Conservation (phyloP, 2,329 filamentous ascomycete genomes). For the Xylariaceae sp. region DNA sequence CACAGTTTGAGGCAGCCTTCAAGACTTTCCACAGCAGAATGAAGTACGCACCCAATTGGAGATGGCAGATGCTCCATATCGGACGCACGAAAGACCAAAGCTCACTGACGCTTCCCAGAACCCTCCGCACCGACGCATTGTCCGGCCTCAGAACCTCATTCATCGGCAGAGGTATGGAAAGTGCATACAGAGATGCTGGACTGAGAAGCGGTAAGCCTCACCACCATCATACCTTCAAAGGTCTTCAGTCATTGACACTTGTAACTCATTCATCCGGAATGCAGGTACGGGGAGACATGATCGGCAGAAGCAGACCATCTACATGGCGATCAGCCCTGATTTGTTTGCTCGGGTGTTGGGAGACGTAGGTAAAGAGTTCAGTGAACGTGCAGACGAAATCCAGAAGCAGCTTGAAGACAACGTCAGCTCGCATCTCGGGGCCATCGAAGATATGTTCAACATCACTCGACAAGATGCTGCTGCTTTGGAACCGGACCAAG, state of each 20-base stretch:
- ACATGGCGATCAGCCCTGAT: constrained; percentile 21
- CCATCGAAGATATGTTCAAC: constrained; percentile 31
- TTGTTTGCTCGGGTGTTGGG: constrained; percentile 33
- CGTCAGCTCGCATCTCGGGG: constrained; percentile 24
- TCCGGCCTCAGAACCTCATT: constrained; percentile 36
- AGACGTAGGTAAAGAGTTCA: constrained; percentile 26
- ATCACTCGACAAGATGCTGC: constrained; percentile 37
- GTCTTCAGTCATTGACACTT: neutral
- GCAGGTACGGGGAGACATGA: constrained; percentile 33
- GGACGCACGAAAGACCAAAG: neutral
- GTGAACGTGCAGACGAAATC: constrained; percentile 7
- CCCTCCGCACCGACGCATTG: constrained; percentile 32
- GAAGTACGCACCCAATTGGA: neutral
- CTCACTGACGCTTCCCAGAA: constrained; percentile 23
- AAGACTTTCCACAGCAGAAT: constrained; percentile 20
- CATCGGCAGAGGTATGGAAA: constrained; percentile 36
- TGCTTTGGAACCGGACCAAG: constrained; percentile 34
- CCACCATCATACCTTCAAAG: neutral
- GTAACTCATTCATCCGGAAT: neutral
- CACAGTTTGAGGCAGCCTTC: constrained; percentile 26
- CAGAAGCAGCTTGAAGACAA: constrained; percentile 22
- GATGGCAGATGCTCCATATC: constrained; percentile 8
- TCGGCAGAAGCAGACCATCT: constrained; percentile 35
- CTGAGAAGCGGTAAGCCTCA: constrained; percentile 32
- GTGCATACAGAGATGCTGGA: constrained; percentile 31